Conservation (phyloP, 495 filamentous ascomycete species). For the Xylaria cubensis region DNA sequence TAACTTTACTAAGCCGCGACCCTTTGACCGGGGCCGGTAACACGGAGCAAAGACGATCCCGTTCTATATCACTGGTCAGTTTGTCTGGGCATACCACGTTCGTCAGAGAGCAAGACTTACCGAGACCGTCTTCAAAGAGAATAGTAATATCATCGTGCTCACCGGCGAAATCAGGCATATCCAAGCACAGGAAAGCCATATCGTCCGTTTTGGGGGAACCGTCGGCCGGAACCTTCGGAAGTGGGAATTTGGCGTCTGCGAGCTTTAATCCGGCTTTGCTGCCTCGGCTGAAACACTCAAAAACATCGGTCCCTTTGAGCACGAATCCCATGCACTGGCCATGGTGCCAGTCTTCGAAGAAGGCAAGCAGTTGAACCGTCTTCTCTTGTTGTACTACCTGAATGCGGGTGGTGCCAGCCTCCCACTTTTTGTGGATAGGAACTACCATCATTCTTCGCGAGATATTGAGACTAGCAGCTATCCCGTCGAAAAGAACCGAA, state of each 20-base stretch:
- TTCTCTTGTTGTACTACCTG: constrained; percentile 79
- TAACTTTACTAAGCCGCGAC: constrained; percentile 42
- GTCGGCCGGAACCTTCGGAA: constrained; percentile 69
- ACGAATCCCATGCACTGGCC: constrained; percentile 87
- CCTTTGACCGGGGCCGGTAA: constrained; percentile 58
- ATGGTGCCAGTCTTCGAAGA: constrained; percentile 82
- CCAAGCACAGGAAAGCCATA: constrained; percentile 77
- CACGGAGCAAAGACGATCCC: constrained; percentile 50
- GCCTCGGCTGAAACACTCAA: constrained; percentile 71
- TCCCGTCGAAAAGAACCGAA: constrained; percentile 73
- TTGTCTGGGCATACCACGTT: not conserved
- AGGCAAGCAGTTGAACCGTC: constrained; percentile 76
- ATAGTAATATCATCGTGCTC: constrained; percentile 92
- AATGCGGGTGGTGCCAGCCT: constrained; percentile 73
- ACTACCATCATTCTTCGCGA: constrained; percentile 85
- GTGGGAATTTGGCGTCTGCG: constrained; percentile 87
- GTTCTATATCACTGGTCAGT: constrained; percentile 46
- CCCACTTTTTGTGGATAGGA: constrained; percentile 92
- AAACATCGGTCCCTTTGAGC: constrained; percentile 78
- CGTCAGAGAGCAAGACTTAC: constrained; percentile 58
- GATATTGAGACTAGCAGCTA: constrained; percentile 77
- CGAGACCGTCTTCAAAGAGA: constrained; percentile 76
- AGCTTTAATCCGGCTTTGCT: constrained; percentile 74
- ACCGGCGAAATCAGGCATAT: constrained; percentile 84
- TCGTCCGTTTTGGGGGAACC: constrained; percentile 48